Percentiles rank a stretch among this genome's conserved stretches.
Conservation (phyloP, 352 stramenopile genomes). For the Globisporangium apiculatum region DNA sequence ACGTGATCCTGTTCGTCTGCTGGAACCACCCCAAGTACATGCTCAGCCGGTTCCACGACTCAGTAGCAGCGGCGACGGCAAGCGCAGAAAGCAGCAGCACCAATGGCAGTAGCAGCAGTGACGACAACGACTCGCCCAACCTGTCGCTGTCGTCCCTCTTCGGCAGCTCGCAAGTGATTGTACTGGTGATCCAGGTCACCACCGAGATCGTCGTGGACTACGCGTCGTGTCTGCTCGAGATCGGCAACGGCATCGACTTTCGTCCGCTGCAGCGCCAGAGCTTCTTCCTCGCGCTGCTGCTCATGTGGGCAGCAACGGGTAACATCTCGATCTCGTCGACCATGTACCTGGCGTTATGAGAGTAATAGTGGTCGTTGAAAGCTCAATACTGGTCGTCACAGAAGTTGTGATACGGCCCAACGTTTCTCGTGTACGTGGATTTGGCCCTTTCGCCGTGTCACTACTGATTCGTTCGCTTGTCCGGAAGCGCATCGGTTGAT, state of each 20-base stretch:
- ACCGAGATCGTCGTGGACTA: conserved; percentile 17
- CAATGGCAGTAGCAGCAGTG: not conserved
- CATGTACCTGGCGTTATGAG: not conserved
- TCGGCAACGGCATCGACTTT: conserved; percentile 13
- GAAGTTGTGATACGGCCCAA: no score
- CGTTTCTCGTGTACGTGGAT: no score
- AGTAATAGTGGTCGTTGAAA: not conserved
- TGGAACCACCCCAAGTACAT: conserved; percentile 23
- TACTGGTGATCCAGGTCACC: conserved; percentile 15
- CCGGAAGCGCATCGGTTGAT: no score
- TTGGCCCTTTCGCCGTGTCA: no score
- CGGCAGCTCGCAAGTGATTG: conserved; percentile 1
- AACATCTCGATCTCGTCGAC: not conserved
- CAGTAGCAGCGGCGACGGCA: conserved; percentile 3
- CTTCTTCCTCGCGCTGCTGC: conserved; percentile 10
- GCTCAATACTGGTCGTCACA: no score
- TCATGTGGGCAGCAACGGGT: not conserved
- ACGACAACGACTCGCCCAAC: not conserved
- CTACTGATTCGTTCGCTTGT: no score
- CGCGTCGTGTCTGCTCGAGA: conserved; percentile 18
- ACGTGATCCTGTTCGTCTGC: conserved; percentile 24
- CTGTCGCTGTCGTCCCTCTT: not conserved
- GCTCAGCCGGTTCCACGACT: not conserved
- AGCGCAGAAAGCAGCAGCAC: not conserved
- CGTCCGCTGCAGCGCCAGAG: conserved; percentile 10